Evolutionary conservation across 78 protist species (phyloP), one percentile per base, ranked within the genome.

Genomic region (Corallochytrium limacisporum): DNA sequence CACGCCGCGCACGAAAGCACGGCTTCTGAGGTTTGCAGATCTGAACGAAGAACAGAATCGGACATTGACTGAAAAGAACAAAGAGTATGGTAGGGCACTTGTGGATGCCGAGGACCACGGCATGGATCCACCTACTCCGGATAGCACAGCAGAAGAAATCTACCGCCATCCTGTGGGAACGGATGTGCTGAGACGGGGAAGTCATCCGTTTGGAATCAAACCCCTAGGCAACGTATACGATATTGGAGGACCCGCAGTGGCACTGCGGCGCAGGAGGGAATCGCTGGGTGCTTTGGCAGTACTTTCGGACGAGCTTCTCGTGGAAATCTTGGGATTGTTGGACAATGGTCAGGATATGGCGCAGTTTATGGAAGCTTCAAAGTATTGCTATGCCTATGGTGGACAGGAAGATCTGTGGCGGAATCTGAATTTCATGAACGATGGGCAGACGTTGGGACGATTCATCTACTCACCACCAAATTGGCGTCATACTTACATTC

Each of bases 361-460:
- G 2, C 16, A 47, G 13, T 7, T 31, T 60, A 20, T 42, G 47
- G 29, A 62, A 33, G 35, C 29, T 42, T 13, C 55, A 48, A 15
- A 24, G 16, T 15, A 24, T 38, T 15, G 46, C 13, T 40, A 40
- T 32, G 69, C 40, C 10, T 63, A 29, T 28, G 28, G 42, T 18
- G 13, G 10, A 10, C 69, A 63, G 13, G 69, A 63, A 13, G 69
- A 39, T 7, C 4, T 63, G 31, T 63, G 69, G 69, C 69, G 65
- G 5, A 40, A 29, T 32, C 29, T 8, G 37, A 47, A 38, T 10
- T n/a, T 60, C 29, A 9, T 8, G 46, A 18, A 36, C 22, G 8
- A 6, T 8, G 47, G 65, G 22, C 46, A 40, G 12, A 40, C 12
- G 12, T 40, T 40, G 51, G 26, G n/a, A 8, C 22, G 46, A 40